Evolutionary conservation across 345 rosid species (phyloP).

Genomic region (Angophora floribunda): DNA sequence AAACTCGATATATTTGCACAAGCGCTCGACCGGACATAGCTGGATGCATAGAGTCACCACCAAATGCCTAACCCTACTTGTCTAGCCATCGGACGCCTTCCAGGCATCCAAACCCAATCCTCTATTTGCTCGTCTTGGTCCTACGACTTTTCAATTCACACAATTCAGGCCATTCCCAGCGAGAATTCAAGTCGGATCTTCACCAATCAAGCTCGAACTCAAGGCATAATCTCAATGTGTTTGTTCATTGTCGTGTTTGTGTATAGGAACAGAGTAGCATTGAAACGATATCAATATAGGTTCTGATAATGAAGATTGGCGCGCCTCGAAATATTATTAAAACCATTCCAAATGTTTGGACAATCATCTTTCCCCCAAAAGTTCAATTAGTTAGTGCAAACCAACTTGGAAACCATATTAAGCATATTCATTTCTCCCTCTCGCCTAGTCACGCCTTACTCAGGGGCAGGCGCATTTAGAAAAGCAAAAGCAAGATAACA

Average conservation of each 20-base stretch:
- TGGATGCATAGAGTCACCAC: background rate
- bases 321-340: background rate
- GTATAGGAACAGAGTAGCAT: background rate
- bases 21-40: background rate
- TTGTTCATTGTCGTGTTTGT: background rate
- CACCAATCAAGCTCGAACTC: background rate
- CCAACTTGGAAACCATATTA: background rate
- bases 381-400: background rate
- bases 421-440: background rate
- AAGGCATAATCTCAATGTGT: background rate
- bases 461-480: background rate
- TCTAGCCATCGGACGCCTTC: background rate
- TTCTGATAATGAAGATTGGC: background rate
- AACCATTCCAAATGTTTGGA: background rate
- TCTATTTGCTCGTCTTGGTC: background rate
- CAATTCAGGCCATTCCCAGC: background rate
- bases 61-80: background rate
- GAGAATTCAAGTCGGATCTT: background rate
- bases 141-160: background rate
- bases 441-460: background rate
- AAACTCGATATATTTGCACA: background rate
- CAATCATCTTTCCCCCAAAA: background rate
- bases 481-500: background rate
- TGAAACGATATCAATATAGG: background rate
- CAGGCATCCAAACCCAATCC: background rate